These are phyloP conservation scores for Schoenoplectus tabernaemontani DNA, from an alignment of 202 grass and related monocot genomes.

Conservation along the genomic window DNA sequence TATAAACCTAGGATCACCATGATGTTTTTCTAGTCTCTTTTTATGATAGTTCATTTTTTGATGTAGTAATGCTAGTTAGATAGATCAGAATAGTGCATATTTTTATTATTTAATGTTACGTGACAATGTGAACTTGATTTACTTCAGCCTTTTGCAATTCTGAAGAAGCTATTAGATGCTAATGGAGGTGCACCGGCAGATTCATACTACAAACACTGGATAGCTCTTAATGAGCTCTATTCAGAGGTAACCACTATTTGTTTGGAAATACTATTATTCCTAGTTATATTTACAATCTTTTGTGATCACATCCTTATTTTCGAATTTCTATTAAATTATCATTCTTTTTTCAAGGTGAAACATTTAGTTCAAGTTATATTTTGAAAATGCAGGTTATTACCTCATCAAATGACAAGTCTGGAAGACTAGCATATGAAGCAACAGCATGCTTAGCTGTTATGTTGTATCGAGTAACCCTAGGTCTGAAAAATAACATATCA, in stretches of 20 bases:
- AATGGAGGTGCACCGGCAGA: slow-evolving; percentile 32
- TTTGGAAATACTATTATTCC: neutral
- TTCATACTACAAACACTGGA: slow-evolving; percentile 65
- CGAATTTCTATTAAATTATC: slow-evolving; percentile 19
- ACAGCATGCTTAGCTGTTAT: slow-evolving; percentile 82
- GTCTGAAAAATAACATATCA: slow-evolving; percentile 56
- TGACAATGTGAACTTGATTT: slow-evolving; percentile 14
- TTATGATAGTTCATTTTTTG: slow-evolving; percentile 3
- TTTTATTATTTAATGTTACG: slow-evolving; percentile 17
- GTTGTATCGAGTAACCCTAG: slow-evolving; percentile 51
- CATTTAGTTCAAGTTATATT: neutral
- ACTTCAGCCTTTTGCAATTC: slow-evolving; percentile 65
- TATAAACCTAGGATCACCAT: slow-evolving; percentile 19
- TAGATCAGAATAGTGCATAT: neutral
- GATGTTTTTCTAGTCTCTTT: slow-evolving; percentile 16
- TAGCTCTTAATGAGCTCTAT: slow-evolving; percentile 59
- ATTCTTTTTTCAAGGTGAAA: neutral
- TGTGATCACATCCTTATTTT: slow-evolving; percentile 12
- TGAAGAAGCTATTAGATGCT: slow-evolving; percentile 63
- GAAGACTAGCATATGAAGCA: slow-evolving; percentile 66
- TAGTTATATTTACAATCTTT: neutral
- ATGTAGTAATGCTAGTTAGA: neutral
- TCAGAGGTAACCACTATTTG: slow-evolving; percentile 43
- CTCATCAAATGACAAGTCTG: slow-evolving; percentile 67
- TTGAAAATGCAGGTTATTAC: slow-evolving; percentile 49